Percentiles rank a stretch among this genome's conserved stretches.
phyloP scores from a whole-genome alignment of 257 asterid species.

The Solanum corneliomulleri region DNA sequence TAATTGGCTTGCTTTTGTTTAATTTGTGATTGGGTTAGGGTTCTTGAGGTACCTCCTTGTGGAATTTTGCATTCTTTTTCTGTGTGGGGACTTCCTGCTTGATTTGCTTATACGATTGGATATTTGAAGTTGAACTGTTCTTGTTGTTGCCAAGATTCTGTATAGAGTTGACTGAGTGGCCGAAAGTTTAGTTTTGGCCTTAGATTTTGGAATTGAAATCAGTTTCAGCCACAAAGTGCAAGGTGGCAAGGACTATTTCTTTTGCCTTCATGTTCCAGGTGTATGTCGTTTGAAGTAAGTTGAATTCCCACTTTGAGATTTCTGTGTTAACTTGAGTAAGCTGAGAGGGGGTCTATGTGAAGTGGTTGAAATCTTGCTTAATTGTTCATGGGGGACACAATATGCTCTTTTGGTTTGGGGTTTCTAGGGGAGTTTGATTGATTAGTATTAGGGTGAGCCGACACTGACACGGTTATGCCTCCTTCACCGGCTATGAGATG shows the following conservation, averaged over 20 bases:
- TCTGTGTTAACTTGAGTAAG: background rate
- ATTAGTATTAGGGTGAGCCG: conserved; percentile 3
- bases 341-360: background rate
- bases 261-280: background rate
- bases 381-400: conserved; percentile 5
- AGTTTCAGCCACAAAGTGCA: background rate
- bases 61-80: background rate
- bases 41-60: background rate
- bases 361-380: background rate
- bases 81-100: background rate
- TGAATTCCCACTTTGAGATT: background rate
- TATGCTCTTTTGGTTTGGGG: conserved; percentile 18
- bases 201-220: background rate
- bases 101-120: background rate
- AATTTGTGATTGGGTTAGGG: background rate
- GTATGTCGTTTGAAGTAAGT: background rate
- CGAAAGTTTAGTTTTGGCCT: background rate
- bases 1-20: background rate
- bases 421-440: conserved; percentile 16
- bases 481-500: conserved; percentile 76
- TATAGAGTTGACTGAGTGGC: background rate
- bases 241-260: background rate
- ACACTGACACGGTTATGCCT: conserved; percentile 41
- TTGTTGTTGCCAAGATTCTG: background rate
- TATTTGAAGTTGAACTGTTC: background rate